These are phyloP conservation scores for Ochetophila trinervis DNA, from an alignment of 306 rosid species.

Conservation along the genomic window DNA sequence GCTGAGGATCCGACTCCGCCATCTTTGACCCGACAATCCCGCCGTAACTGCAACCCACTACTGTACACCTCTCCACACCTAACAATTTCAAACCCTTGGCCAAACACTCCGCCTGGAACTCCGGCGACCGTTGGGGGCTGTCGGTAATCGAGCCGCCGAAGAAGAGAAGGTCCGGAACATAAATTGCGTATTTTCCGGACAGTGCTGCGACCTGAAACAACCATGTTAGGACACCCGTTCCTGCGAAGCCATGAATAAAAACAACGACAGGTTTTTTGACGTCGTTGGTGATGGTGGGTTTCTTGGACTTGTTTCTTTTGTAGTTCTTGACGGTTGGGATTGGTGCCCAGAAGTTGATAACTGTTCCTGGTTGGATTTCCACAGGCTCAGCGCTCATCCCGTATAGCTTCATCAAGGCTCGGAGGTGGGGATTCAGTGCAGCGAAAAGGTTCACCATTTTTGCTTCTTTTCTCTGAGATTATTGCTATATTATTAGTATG, in stretches of 20 bases:
- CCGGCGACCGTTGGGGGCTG: conserved; percentile 35
- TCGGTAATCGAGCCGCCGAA: conserved; percentile 47
- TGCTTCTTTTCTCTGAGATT: not conserved
- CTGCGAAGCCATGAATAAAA: conserved; percentile 50
- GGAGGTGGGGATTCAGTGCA: conserved; percentile 45
- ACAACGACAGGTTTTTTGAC: conserved; percentile 46
- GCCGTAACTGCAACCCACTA: conserved; percentile 62
- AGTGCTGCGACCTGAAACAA: conserved; percentile 32
- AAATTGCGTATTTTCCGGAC: conserved; percentile 23
- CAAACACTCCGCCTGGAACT: conserved; percentile 53
- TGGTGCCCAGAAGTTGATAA: conserved; percentile 58
- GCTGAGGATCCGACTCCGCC: conserved; percentile 34
- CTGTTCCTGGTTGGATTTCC: conserved; percentile 56
- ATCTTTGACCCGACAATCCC: conserved; percentile 51
- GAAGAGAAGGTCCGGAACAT: conserved; percentile 55
- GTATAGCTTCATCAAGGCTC: conserved; percentile 46
- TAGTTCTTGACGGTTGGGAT: conserved; percentile 32
- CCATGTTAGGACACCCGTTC: conserved; percentile 50
- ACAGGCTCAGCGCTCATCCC: conserved; percentile 46
- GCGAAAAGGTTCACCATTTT: conserved; percentile 52
- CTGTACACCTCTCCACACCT: conserved; percentile 45
- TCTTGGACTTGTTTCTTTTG: conserved; percentile 10
- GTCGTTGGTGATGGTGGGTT: not conserved
- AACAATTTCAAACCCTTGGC: conserved; percentile 28
- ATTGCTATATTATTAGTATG: not conserved